A percentile compares a stretch with the other conserved stretches of the same genome.
These are phyloP conservation scores for Adansonia digitata DNA, from an alignment of 345 rosid species.

Conservation along the genomic window DNA sequence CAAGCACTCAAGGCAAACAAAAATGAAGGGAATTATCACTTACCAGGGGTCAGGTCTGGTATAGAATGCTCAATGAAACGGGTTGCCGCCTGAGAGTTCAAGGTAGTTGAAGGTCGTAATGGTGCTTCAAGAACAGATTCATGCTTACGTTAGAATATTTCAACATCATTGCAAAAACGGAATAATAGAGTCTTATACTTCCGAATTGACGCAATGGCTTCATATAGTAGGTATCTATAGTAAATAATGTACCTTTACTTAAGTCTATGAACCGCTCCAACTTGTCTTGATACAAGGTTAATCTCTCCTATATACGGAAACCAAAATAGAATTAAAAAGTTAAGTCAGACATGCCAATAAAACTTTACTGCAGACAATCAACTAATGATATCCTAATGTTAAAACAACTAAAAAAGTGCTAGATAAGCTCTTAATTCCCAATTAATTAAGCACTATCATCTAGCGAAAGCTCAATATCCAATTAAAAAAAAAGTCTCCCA, in stretches of 20 bases:
- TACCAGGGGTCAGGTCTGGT: constrained; percentile 81
- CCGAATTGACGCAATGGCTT: background rate
- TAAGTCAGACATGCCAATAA: background rate
- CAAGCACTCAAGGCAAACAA: constrained; percentile 7
- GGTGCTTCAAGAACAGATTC: constrained; percentile 51
- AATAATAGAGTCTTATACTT: background rate
- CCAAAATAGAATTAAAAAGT: background rate
- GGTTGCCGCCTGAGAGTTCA: constrained; percentile 79
- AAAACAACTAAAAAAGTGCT: background rate
- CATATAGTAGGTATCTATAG: background rate
- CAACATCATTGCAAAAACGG: background rate
- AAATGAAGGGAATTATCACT: constrained; percentile 8
- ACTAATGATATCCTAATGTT: background rate
- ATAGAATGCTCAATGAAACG: constrained; percentile 89
- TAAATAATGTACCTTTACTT: constrained; percentile 55
- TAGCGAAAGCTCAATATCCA: background rate
- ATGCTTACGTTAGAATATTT: background rate
- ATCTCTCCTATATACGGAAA: constrained; percentile 53
- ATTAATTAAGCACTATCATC: background rate
- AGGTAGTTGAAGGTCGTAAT: constrained; percentile 58
- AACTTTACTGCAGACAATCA: background rate
- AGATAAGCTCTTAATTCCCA: background rate
- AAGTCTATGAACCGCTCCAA: constrained; percentile 46
- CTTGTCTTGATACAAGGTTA: constrained; percentile 67
- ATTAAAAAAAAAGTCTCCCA: background rate